Conservation (phyloP, 2,329 filamentous ascomycete genomes). For the Alternaria panax region DNA sequence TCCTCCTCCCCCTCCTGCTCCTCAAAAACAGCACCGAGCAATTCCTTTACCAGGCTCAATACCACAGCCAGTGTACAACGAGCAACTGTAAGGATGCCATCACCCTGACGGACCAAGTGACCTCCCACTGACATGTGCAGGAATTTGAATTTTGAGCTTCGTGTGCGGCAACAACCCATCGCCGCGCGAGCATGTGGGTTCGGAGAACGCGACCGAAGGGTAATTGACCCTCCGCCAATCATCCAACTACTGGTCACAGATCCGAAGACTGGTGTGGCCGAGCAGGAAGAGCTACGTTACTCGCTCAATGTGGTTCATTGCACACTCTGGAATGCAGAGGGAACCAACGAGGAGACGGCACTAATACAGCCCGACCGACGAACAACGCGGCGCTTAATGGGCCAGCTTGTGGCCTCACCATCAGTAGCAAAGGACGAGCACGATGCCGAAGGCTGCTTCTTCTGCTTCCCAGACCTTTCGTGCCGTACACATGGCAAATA, state of each 20-base stretch:
- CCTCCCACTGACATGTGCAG: slow-evolving; percentile 37
- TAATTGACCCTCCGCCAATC: slow-evolving; percentile 85
- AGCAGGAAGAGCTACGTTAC: slow-evolving; percentile 68
- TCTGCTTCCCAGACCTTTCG: slow-evolving; percentile 83
- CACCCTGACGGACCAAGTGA: slow-evolving; percentile 20
- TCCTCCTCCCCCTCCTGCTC: slow-evolving; percentile 39
- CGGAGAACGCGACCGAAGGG: slow-evolving; percentile 80
- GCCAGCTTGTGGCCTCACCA: slow-evolving; percentile 76
- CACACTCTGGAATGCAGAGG: slow-evolving; percentile 75
- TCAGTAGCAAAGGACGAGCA: slow-evolving; percentile 79
- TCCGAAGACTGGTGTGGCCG: slow-evolving; percentile 56
- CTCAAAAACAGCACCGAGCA: slow-evolving; percentile 38
- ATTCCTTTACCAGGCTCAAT: slow-evolving; percentile 48
- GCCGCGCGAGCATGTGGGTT: slow-evolving; percentile 84
- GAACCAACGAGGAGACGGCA: slow-evolving; percentile 71
- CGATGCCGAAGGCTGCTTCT: slow-evolving; percentile 78
- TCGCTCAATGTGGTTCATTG: slow-evolving; percentile 77
- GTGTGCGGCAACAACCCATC: slow-evolving; percentile 77
- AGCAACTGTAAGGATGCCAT: slow-evolving; percentile 48
- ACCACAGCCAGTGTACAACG: slow-evolving; percentile 50
- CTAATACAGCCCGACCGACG: slow-evolving; percentile 74
- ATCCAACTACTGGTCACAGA: slow-evolving; percentile 74
- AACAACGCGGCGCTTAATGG: slow-evolving; percentile 79
- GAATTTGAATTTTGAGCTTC: slow-evolving; percentile 58
- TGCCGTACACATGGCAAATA: slow-evolving; percentile 80